Conservation (phyloP, 768 basidiomycete species). For the Trametes sanguinea region DNA sequence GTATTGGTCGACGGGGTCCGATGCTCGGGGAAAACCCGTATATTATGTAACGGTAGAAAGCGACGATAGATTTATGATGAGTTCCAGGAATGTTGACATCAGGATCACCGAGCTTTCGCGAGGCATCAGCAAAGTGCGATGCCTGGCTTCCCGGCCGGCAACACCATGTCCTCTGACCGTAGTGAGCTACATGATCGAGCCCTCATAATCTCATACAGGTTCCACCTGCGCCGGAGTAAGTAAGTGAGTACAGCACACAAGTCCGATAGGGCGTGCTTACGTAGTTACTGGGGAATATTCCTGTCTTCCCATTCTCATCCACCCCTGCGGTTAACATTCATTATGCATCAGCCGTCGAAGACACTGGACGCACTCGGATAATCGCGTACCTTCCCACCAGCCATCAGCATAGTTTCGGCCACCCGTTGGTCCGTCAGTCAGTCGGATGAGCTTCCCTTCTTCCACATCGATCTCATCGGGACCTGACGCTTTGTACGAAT, state of each 20-base stretch:
- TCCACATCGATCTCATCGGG: conserved; percentile 65
- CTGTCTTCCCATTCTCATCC: conserved; percentile 60
- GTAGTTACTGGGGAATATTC: conserved; percentile 89
- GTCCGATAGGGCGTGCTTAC: conserved; percentile 44
- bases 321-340: conserved; percentile 49
- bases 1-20: not conserved
- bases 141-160: too few species aligned
- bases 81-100: not conserved
- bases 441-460: conserved; percentile 63
- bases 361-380: too few species aligned
- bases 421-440: conserved; percentile 61
- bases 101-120: conserved; percentile 16
- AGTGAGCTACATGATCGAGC: not conserved
- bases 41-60: conserved; percentile 18
- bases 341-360: conserved; percentile 4
- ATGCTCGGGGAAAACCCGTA: conserved; percentile 10
- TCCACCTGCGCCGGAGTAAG: conserved; percentile 47
- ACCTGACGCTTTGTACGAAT: conserved; percentile 74
- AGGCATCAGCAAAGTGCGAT: conserved; percentile 7
- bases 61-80: not conserved
- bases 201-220: conserved; percentile 24
- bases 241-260: conserved; percentile 1
- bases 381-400: conserved; percentile 79
- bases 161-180: not conserved
- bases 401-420: conserved; percentile 73